Percentiles rank a stretch among this genome's conserved stretches.
Conservation (phyloP, 2,329 filamentous ascomycete genomes). For the Venturia oleaginea region DNA sequence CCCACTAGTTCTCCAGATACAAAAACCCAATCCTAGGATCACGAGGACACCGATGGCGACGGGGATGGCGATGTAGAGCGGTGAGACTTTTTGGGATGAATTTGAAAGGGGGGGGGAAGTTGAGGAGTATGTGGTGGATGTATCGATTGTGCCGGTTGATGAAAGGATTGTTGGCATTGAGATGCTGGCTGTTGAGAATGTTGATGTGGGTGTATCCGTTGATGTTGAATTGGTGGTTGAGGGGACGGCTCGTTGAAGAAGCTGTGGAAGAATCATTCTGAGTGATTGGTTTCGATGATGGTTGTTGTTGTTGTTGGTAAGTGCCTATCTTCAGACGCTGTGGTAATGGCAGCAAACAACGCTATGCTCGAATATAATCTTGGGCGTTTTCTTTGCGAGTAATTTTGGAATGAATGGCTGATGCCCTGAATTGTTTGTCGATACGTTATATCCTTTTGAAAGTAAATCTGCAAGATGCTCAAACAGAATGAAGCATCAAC, state of each 20-base stretch:
- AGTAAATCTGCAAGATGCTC: too few relatives aligned
- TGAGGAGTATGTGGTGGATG: background rate
- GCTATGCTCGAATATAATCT: too few relatives aligned
- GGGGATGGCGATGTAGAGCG: background rate
- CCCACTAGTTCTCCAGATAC: background rate
- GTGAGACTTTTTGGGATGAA: background rate
- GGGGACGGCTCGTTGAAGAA: background rate
- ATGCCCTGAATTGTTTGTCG: too few relatives aligned
- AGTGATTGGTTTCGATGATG: background rate
- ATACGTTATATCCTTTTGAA: too few relatives aligned
- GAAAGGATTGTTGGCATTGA: background rate
- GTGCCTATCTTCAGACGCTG: too few relatives aligned
- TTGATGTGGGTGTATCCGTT: background rate
- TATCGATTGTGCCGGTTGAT: background rate
- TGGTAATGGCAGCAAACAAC: background rate
- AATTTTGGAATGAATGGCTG: too few relatives aligned
- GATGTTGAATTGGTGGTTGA: background rate
- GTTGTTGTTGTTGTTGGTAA: background rate
- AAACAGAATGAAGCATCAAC: background rate
- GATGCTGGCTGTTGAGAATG: background rate
- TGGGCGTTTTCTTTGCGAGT: too few relatives aligned
- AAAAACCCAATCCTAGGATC: background rate
- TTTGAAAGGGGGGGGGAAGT: background rate
- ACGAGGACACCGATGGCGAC: background rate
- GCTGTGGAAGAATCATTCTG: background rate